Conservation (phyloP, 73 alveolate genomes). For the Blepharisma stoltei region DNA sequence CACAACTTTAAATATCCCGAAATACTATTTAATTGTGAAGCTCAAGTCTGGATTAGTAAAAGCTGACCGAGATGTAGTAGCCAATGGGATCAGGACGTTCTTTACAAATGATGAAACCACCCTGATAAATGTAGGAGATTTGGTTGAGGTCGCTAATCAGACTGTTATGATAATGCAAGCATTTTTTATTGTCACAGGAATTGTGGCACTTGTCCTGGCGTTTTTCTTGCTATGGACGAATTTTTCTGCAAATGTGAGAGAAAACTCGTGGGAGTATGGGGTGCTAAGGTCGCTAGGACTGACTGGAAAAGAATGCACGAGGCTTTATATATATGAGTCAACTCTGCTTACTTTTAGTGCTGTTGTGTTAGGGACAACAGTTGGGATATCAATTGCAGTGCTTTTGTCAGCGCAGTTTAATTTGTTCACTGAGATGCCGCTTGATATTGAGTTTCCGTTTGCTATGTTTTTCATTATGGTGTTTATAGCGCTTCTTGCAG, state of each 20-base stretch:
- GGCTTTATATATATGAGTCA: constrained; percentile 92
- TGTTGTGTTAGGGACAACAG: constrained; percentile 78
- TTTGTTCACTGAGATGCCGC: constrained; percentile 89
- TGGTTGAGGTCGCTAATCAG: constrained; percentile 62
- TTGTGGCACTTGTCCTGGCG: constrained; percentile 78
- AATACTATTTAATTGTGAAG: constrained; percentile 45
- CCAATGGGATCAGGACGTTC: constrained; percentile 77
- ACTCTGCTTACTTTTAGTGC: constrained; percentile 77
- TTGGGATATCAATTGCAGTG: constrained; percentile 86
- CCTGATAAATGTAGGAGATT: constrained; percentile 56
- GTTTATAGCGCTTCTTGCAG: constrained; percentile 68
- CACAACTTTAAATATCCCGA: constrained; percentile 36
- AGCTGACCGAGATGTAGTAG: constrained; percentile 53
- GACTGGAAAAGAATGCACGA: constrained; percentile 66
- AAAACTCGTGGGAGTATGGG: constrained; percentile 94
- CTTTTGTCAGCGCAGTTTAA: constrained; percentile 85
- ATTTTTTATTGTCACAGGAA: constrained; percentile 79
- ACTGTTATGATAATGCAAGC: constrained; percentile 66
- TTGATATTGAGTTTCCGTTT: constrained; percentile 86
- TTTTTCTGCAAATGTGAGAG: constrained; percentile 88
- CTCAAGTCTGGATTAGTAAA: constrained; percentile 35
- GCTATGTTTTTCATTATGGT: constrained; percentile 67
- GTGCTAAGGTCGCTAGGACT: constrained; percentile 93
- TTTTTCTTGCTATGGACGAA: constrained; percentile 89
- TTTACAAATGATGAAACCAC: constrained; percentile 67